A percentile compares a stretch with the other conserved stretches of the same genome.
phyloP scores from a whole-genome alignment of 257 asterid species.

The Sherardia arvensis region DNA sequence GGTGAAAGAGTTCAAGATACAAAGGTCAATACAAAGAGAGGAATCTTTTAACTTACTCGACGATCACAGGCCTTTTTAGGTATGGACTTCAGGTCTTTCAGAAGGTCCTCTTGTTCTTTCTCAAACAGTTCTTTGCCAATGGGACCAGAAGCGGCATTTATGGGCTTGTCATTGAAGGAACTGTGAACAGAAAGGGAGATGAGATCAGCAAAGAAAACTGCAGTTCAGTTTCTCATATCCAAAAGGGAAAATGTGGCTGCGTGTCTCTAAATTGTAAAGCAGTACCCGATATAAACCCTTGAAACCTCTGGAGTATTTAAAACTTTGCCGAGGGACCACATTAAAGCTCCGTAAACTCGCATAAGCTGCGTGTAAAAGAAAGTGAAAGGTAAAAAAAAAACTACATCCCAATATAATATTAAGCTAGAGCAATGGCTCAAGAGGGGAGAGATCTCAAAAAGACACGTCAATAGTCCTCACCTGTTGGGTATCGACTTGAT shows the following conservation, averaged over 20 bases:
- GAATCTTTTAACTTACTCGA: constrained; percentile 40
- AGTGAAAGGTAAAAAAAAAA: constrained; percentile 3
- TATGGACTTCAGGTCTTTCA: constrained; percentile 62
- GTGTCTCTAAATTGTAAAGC: background rate
- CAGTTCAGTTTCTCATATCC: background rate
- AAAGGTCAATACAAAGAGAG: background rate
- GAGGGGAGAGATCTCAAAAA: constrained; percentile 3
- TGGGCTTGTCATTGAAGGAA: constrained; percentile 86
- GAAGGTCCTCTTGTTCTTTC: constrained; percentile 88
- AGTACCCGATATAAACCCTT: constrained; percentile 92
- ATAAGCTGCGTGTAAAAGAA: constrained; percentile 50
- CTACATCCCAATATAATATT: background rate
- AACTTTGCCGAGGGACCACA: constrained; percentile 99
- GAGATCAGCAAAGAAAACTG: background rate
- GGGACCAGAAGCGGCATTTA: constrained; percentile 69
- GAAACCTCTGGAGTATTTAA: constrained; percentile 87
- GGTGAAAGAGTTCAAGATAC: background rate
- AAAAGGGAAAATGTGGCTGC: background rate
- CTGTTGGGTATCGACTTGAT: constrained; percentile 94
- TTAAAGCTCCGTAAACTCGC: constrained; percentile 96
- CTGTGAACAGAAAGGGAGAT: constrained; percentile 22
- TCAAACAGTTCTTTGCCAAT: constrained; percentile 77
- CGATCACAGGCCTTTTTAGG: constrained; percentile 98
- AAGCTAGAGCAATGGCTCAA: background rate
- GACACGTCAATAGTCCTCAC: constrained; percentile 24